Evolutionary conservation across 805 yeast species (phyloP).

Genomic region (Cyberlindnera mrakii): DNA sequence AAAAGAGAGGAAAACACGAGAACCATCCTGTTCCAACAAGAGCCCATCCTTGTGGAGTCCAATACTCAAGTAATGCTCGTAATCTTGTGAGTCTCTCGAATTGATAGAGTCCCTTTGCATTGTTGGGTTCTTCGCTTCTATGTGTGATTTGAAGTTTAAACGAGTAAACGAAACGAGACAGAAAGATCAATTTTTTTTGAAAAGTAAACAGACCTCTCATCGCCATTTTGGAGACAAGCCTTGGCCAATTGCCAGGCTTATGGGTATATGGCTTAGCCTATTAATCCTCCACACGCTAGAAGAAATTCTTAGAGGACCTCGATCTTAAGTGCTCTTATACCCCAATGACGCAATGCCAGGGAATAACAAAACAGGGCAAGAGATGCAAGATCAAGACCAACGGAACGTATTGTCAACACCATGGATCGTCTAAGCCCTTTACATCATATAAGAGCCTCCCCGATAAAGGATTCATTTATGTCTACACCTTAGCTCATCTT

Average conservation of each 20-base stretch:
- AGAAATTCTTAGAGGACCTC: no score
- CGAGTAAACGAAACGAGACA: background rate
- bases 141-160: background rate
- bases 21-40: background rate
- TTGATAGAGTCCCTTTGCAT: background rate
- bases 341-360: constrained; percentile 14
- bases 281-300: no score
- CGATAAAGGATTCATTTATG: constrained; percentile 19
- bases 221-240: no score
- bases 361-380: constrained; percentile 9
- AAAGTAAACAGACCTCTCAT: background rate
- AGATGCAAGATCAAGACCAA: constrained; percentile 13
- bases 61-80: constrained; percentile 1
- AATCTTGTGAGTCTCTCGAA: background rate
- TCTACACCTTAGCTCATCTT: constrained; percentile 21
- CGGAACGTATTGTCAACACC: constrained; percentile 8
- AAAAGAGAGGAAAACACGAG: background rate
- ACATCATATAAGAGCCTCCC: background rate
- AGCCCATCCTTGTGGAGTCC: constrained; percentile 11
- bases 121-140: background rate
- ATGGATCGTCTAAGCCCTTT: background rate
- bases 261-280: no score
- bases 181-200: no score
- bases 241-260: no score
- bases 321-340: no score